Evolutionary conservation across 2,329 filamentous ascomycete species (phyloP), one percentile per base, ranked within the genome.

Genomic region (Aspergillus arachidicola): DNA sequence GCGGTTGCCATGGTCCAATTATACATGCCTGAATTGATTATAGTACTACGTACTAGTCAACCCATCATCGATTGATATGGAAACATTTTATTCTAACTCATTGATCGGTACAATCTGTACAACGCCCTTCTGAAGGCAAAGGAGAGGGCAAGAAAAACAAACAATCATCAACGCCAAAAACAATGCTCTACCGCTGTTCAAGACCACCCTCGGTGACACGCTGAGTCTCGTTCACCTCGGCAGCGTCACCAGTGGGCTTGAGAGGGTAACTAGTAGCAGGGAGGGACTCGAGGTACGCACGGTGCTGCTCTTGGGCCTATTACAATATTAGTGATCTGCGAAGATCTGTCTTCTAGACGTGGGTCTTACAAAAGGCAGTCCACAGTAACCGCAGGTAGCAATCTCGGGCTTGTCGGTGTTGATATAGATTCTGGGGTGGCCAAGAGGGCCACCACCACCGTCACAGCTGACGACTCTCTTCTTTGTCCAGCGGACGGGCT

Each of bases 351-450:
- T 19, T 23, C 16, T 9, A 26, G 6, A n/a, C n/a, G 32, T 32
- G 21, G 60, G 64, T 83, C 94, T 77, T 86, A 98, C 95, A 78
- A 89, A 99, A 72, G 95, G 95, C 69, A 95, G 78, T 59, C 95
- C 95, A 78, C 95, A 99, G 84, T 99, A 99, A 75, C 86, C 90
- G 85, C 95, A 99, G 61, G 77, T 84, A 84, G 80, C 88, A 87
- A 99, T 97, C 84, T 98, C 89, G 50, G 95, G 92, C 85, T 97
- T 98, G 82, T 99, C 95, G 69, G 91, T 90, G 82, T 99, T 99
- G 87, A 99, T 99, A 79, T 93, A 99, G 81, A 99, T 91, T 75
- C 88, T 87, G 57, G 95, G 95, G 79, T 99, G 95, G 50, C 95
- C 95, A 60, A 92, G 83, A 36, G 94, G 90, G 53, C 94, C 95